Conservation (phyloP, 495 filamentous ascomycete species). For the Penicillium turbatum region DNA sequence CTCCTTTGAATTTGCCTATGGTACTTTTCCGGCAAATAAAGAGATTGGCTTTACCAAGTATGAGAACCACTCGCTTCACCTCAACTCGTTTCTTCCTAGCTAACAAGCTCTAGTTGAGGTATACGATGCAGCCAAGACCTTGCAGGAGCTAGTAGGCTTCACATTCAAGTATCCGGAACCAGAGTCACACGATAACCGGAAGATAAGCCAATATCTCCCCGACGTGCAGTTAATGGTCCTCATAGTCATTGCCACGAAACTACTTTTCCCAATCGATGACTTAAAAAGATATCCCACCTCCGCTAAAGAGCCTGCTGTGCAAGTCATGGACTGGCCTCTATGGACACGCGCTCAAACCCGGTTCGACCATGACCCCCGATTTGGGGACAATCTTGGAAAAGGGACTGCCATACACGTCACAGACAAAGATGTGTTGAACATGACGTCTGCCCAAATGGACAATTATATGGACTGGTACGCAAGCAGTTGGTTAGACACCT, state of each 20-base stretch:
- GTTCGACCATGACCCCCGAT: constrained; percentile 28
- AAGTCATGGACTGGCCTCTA: constrained; percentile 63
- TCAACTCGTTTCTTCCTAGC: background rate
- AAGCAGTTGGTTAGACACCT: constrained; percentile 57
- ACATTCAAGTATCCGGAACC: constrained; percentile 52
- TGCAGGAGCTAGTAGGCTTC: constrained; percentile 54
- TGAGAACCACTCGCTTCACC: constrained; percentile 14
- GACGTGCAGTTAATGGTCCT: constrained; percentile 68
- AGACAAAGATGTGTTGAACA: constrained; percentile 63
- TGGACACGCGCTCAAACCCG: constrained; percentile 59
- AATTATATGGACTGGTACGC: constrained; percentile 90
- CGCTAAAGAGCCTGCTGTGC: constrained; percentile 54
- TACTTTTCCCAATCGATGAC: constrained; percentile 71
- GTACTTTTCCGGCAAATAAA: constrained; percentile 66
- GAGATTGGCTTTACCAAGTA: constrained; percentile 74
- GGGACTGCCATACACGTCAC: constrained; percentile 49
- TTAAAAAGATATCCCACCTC: constrained; percentile 52
- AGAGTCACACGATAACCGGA: constrained; percentile 18
- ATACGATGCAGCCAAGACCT: constrained; percentile 55
- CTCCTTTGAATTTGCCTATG: constrained; percentile 62
- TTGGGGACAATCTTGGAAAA: constrained; percentile 28
- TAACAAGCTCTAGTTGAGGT: constrained; percentile 56
- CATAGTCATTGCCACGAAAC: constrained; percentile 73
- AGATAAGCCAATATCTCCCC: constrained; percentile 49
- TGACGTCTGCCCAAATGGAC: constrained; percentile 66